Base-by-base conservation (phyloP, 108 stramenopile genomes). In the Cyclotella sp. region DNA sequence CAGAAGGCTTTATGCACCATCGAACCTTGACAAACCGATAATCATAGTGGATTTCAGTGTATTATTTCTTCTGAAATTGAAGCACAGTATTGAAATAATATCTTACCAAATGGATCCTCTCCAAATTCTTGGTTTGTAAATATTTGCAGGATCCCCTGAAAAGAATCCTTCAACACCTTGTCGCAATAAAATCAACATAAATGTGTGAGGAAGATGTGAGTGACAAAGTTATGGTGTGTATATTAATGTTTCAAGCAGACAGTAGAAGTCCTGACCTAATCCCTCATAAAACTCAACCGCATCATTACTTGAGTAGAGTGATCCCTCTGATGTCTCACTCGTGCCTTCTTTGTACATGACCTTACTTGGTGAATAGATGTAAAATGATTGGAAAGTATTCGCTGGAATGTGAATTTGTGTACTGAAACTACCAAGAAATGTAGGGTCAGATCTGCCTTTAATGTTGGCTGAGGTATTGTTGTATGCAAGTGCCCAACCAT, bases 221-320 rank as follows among this genome's bases (percentile, higher is more conserved):
- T 8, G 1, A 51, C 3, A 16, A 7, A 51, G n/a, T 51, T 27
- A n/a, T n/a, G n/a, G n/a, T n/a, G n/a, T n/a, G n/a, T n/a, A n/a
- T n/a, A n/a, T n/a, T n/a, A n/a, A n/a, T n/a, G n/a, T n/a, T n/a
- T n/a, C n/a, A n/a, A n/a, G n/a, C n/a, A 22, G 57, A 4, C 0
- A 22, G 9, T 1, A 16, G 2, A 21, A 46, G 22, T 45, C 1
- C 14, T 24, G 4, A 22, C 64, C 64, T 11, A 46, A 6, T 18
- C 75, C 75, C 57, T 76, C 75, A 39, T 59, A 76, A 53, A 76
- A 76, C 27, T 76, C 66, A 28, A 76, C 15, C 16, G 15, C 27
- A n/a, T 60, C 22, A 49, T 57, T 61, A 24, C 44, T 68, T 16
- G 40, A 27, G 51, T 68, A 76, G n/a, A 76, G 57, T 49, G 66